Evolutionary conservation across 2,329 filamentous ascomycete species (phyloP).

Genomic region (Colletotrichum liaoningense): DNA sequence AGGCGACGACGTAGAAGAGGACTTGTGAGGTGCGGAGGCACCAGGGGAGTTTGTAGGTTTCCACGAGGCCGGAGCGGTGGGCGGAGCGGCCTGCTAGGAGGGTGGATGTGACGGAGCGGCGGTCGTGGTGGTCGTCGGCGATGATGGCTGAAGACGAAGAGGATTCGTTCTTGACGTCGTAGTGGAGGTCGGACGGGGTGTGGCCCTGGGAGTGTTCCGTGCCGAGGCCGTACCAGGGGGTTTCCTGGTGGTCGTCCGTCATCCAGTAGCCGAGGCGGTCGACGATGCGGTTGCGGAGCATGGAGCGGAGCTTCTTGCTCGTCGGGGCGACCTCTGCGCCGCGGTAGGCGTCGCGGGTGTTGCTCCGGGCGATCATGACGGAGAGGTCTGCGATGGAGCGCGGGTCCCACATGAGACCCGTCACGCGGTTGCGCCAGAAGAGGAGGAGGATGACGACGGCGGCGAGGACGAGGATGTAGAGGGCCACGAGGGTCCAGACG

Average conservation of each 20-base stretch:
- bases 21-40: conserved; percentile 76
- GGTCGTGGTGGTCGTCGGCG: conserved; percentile 33
- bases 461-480: conserved; percentile 77
- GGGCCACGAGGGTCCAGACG: conserved; percentile 79
- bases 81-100: conserved; percentile 60
- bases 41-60: conserved; percentile 76
- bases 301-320: conserved; percentile 63
- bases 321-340: conserved; percentile 72
- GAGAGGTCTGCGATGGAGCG: conserved; percentile 85
- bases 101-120: conserved; percentile 39
- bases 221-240: conserved; percentile 84
- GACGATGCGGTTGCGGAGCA: conserved; percentile 65
- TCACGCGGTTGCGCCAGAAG: conserved; percentile 74
- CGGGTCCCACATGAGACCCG: conserved; percentile 88
- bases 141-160: conserved; percentile 3
- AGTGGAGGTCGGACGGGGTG: conserved; percentile 32
- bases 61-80: too few relatives aligned
- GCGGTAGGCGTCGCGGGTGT: conserved; percentile 78
- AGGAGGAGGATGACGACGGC: conserved; percentile 68
- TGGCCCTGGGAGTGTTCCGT: conserved; percentile 55
- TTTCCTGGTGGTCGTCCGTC: conserved; percentile 69
- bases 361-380: conserved; percentile 82
- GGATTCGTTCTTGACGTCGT: conserved; percentile 39
- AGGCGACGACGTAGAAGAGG: conserved; percentile 72
- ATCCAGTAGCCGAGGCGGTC: conserved; percentile 91